Base-by-base conservation (phyloP, 805 yeast species). In the Hanseniaspora valbyensis region DNA sequence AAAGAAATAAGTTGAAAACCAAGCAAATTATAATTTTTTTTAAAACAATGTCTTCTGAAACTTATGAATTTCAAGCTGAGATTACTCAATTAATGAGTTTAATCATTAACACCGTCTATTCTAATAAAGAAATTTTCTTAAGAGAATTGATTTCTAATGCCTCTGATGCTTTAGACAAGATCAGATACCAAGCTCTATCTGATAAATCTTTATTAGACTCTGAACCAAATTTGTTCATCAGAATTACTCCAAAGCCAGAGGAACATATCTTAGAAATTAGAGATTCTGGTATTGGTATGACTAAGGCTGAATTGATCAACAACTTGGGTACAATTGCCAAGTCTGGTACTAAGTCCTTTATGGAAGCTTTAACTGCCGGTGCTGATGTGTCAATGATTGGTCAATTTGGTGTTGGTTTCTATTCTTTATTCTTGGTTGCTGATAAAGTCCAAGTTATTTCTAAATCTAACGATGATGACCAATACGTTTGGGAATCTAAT, bases 321-420 rank as follows among this genome's bases (percentile, higher is more conserved):
- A 92, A 92, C 77, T 84, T 92, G 72, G 99, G 99, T 83, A 92
- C 97, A 59, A 92, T 92, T 68, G 99, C 99, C 67, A 92, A 92
- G 76, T 92, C 99, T 59, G 99, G 99, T 75, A 92, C 99, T 63
- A 92, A 92, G 77, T 87, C 95, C 61, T 92, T 92, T 72, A 92
- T 92, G 98, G 98, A 92, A 76, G 98, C 98, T 59, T 78, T 94
- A 59, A 83, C 95, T 59, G 97, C 96, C 58, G 98, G 98, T 75
- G 98, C 99, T 55, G 99, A 92, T 71, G 96, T 92, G 56, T 89
- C 97, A 58, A 92, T 92, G 98, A 92, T 92, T 75, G 99, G 99
- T 80, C 98, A 92, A 76, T 92, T 92, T 77, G 99, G 99, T 88
- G 98, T 92, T 63, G 99, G 99, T 81, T 92, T 92, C 90, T 92